A percentile compares a stretch with the other conserved stretches of the same genome.
Evolutionary conservation across 441 rosid genomes (phyloP).

Genomic region (Aquilaria agallochum): DNA sequence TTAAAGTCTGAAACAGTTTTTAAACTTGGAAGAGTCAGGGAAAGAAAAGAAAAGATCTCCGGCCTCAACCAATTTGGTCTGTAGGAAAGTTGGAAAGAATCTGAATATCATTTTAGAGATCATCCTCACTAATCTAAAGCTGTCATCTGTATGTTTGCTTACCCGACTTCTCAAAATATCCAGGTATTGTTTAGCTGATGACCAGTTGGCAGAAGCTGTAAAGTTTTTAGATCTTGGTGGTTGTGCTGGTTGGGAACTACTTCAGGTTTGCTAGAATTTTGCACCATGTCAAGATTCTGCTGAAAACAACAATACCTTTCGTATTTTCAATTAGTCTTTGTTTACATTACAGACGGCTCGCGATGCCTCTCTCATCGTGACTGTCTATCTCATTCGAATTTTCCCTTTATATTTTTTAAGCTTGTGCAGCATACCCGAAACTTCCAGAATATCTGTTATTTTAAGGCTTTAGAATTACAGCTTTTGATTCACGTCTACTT

Average conservation of each 20-base stretch:
- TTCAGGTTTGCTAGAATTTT: constrained; percentile 55
- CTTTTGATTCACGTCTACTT: too few species aligned
- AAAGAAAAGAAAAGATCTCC: neutral
- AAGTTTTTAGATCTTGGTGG: constrained; percentile 77
- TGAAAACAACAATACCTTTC: too few species aligned
- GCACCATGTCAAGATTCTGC: neutral
- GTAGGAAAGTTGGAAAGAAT: neutral
- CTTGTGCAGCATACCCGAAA: too few species aligned
- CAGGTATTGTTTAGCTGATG: constrained; percentile 95
- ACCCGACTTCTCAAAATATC: neutral
- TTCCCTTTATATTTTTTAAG: too few species aligned
- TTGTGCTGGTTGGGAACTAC: constrained; percentile 89
- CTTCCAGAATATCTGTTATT: too few species aligned
- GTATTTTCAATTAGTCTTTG: too few species aligned
- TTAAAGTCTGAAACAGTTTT: too few species aligned
- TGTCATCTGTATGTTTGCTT: neutral
- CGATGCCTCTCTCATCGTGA: too few species aligned
- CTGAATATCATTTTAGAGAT: neutral
- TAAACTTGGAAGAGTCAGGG: too few species aligned
- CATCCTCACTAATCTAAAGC: neutral
- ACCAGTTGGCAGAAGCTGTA: constrained; percentile 73
- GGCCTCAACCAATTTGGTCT: neutral
- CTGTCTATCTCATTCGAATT: too few species aligned
- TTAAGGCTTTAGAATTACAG: too few species aligned
- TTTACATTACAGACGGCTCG: too few species aligned